A percentile compares a stretch with the other conserved stretches of the same genome.
These are phyloP conservation scores for Vicia villosa DNA, from an alignment of 306 rosid species.

Conservation along the genomic window DNA sequence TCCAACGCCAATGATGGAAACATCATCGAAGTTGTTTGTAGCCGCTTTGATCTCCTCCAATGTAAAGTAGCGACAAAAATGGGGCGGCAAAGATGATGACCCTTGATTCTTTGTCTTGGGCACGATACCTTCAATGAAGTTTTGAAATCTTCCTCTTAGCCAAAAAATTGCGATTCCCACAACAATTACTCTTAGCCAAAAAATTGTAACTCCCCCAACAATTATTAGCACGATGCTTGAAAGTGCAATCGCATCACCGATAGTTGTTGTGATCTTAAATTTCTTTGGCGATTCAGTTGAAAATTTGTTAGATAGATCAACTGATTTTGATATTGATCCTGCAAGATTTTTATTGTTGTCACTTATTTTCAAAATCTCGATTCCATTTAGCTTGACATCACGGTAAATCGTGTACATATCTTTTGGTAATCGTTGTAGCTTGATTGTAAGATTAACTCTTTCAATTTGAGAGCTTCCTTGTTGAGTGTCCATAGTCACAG, in stretches of 20 bases:
- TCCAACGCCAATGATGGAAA: conserved; percentile 28
- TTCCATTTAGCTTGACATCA: conserved; percentile 28
- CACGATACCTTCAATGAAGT: neutral
- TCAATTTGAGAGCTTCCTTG: neutral
- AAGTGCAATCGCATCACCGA: neutral
- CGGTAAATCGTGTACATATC: fast-evolving
- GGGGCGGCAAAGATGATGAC: conserved; percentile 1
- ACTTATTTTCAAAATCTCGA: conserved; percentile 41
- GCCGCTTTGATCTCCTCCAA: conserved; percentile 31
- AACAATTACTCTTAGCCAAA: too few relatives aligned
- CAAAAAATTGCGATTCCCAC: neutral
- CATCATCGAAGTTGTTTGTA: conserved; percentile 35
- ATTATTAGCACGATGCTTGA: neutral
- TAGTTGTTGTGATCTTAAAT: too few relatives aligned
- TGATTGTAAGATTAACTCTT: conserved; percentile 11
- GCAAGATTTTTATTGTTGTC: conserved; percentile 15
- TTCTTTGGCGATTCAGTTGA: too few relatives aligned
- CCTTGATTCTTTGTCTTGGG: neutral
- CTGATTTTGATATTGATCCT: neutral
- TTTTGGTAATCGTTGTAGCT: neutral
- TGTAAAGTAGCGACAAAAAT: conserved; percentile 38
- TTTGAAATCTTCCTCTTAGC: too few relatives aligned
- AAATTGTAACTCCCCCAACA: too few relatives aligned
- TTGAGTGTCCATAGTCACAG: neutral
- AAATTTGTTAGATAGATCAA: too few relatives aligned